Percentiles rank a stretch among this genome's conserved stretches.
These are phyloP conservation scores for Gossypium schwendimanii DNA, from an alignment of 441 rosid genomes.

Conservation along the genomic window DNA sequence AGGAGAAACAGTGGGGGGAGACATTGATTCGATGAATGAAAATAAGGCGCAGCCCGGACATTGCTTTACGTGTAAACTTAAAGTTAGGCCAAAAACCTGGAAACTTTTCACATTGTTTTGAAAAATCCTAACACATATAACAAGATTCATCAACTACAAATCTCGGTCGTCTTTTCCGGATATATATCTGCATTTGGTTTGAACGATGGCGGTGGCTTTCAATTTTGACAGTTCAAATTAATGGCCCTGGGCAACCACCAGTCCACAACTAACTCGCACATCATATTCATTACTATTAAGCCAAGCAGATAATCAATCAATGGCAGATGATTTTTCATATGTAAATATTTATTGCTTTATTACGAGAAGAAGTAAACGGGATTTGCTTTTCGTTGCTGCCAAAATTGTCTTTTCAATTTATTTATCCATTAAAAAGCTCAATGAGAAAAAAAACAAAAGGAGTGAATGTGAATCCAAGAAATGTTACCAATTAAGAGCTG, in stretches of 20 bases:
- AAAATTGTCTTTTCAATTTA: neutral
- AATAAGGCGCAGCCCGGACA: neutral
- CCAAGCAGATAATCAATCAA: neutral
- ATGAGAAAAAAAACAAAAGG: neutral
- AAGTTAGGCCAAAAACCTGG: slow-evolving; percentile 1
- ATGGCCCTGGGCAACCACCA: neutral
- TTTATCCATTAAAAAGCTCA: neutral
- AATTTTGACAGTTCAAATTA: slow-evolving; percentile 5
- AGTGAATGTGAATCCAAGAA: neutral
- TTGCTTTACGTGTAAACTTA: slow-evolving; percentile 1
- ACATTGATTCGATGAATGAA: neutral
- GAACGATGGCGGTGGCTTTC: neutral
- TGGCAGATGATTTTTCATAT: neutral
- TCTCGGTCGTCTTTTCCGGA: neutral
- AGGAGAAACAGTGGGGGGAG: no score
- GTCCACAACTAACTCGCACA: neutral
- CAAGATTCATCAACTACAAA: neutral
- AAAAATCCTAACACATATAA: neutral
- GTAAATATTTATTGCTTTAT: neutral
- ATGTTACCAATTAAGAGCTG: neutral
- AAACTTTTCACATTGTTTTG: neutral
- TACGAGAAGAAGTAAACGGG: neutral
- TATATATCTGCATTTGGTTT: neutral
- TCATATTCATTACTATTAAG: neutral
- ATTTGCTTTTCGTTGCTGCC: neutral